Base-by-base conservation (phyloP, 1,284 basidiomycete species). In the Moesziomyces antarcticus region DNA sequence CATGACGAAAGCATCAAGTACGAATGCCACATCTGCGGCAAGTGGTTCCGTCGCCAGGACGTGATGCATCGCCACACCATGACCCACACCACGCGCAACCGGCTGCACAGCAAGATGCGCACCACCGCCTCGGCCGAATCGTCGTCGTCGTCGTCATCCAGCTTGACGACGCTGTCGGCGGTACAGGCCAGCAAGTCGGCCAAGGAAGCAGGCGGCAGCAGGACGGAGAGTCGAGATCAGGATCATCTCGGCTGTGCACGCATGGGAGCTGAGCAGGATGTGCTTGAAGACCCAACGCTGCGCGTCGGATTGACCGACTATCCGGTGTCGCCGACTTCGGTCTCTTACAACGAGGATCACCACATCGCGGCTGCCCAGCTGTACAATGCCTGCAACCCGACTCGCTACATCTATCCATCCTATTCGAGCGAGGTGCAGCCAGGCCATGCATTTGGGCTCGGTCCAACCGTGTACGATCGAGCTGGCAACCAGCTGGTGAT, bases 41-140 rank as follows among this genome's bases (percentile, higher is more conserved):
- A 74, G 35, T 56, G 56, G 27, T 74, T 74, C 49, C 66, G 66
- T n/a, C 65, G 72, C 24, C 72, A 74, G 30, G 72, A 74, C 16
- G 72, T 74, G 20, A 74, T 74, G 72, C 72, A 74, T 43, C 72
- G 72, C 4, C 72, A 74, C 50, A 74, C 72, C 0, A 61, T 69
- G 62, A 74, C 72, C 14, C 72, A 74, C 50, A 52, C 54, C 24
- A 57, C 50, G 40, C 58, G 61, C 37, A 54, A 52, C 27, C 66
- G 59, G 24, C 56, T 52, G 43, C 50, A 54, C 33, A 62, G 40
- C 52, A 69, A 69, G 59, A 58, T 62, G 66, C 66, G 66, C 37
- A 51, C 20, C 56, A 54, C 59, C 3, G 55, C 56, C 25, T 57
- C 54, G 11, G 24, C 13, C 11, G 11, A 49, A 1, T 49, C 58